These are phyloP conservation scores for Candolleomyces aberdarensis DNA, from an alignment of 768 basidiomycete species.

Conservation along the genomic window DNA sequence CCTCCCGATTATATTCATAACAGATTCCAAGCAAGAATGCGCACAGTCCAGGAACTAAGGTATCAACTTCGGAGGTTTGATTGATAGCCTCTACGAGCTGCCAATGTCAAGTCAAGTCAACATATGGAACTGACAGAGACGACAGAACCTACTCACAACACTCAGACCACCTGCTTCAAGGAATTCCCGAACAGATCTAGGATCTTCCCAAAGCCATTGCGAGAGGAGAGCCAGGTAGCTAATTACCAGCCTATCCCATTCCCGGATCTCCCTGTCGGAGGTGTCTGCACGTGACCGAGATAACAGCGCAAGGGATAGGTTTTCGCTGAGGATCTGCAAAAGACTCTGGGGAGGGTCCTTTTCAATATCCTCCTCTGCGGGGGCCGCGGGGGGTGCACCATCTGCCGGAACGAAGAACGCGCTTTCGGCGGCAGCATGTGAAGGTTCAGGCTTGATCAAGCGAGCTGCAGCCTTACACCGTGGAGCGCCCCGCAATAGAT, in stretches of 20 bases:
- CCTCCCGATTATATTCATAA: slow-evolving; percentile 95
- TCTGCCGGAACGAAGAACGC: slow-evolving; percentile 81
- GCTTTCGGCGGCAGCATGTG: slow-evolving; percentile 26
- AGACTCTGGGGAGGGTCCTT: slow-evolving; percentile 70
- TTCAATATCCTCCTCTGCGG: slow-evolving; percentile 41
- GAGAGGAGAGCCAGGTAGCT: slow-evolving; percentile 80
- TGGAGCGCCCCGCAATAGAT: slow-evolving; percentile 68
- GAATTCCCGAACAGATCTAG: slow-evolving; percentile 83
- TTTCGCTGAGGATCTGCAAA: slow-evolving; percentile 84
- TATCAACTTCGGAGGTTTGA: slow-evolving; percentile 82
- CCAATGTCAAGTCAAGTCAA: not conserved
- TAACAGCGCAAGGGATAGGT: slow-evolving; percentile 82
- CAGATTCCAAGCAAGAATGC: slow-evolving; percentile 90
- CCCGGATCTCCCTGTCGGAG: slow-evolving; percentile 69
- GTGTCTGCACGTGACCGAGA: slow-evolving; percentile 67
- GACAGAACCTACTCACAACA: slow-evolving; percentile 58
- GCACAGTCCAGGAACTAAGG: slow-evolving; percentile 84
- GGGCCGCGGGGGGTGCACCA: slow-evolving; percentile 36
- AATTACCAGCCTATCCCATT: slow-evolving; percentile 89
- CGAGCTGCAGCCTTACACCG: slow-evolving; percentile 64
- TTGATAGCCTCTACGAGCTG: slow-evolving; percentile 96
- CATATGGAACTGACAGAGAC: not conserved
- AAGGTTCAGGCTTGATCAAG: slow-evolving; percentile 52
- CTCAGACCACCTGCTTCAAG: slow-evolving; percentile 87
- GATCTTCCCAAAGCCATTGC: slow-evolving; percentile 98